Base-by-base conservation (phyloP, 306 rosid species). In the Castanopsis chinensis region DNA sequence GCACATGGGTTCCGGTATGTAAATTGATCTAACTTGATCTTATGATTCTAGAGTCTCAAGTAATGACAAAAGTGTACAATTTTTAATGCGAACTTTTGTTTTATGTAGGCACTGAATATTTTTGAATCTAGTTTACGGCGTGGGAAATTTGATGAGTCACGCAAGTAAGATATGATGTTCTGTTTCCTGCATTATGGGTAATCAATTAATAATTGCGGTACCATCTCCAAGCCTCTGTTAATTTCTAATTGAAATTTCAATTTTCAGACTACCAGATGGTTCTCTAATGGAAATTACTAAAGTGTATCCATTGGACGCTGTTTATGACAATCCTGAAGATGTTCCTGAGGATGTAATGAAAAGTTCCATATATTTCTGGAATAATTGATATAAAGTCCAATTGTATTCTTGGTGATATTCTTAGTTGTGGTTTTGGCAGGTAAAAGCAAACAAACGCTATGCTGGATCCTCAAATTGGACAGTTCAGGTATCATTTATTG, bases 1-100 rank as follows among this genome's bases (percentile, higher is more conserved):
- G 98, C 64, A 94, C 98, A 15, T 94, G 98, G 98, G 98, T 94
- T 72, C 98, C 98, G 69, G 98, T 94, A 84, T 89, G 96, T 87
- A 76, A 75, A 74, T 71, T 61, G 35, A 61, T 25, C 69, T 27
- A 21, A 23, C 65, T 59, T 13, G 28, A 14, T 28, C 72, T 25
- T 70, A 54, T 28, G 51, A 70, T 58, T 43, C 32, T 35, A 1
- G 1, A 6, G 23, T 28, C 41, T 61, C 37, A 27, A 61, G 4
- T 28, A 61, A 69, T 79, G 54, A 54, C 5, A 59, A 61, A 76
- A 82, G 76, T 45, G 61, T 54, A n/a, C 79, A 69, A 68, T 49
- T 69, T 72, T 72, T 84, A 70, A 86, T 15, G 5, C 4, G 37
- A 56, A 69, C 45, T 43, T 82, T 86, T 61, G 4, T 14, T 56